Evolutionary conservation across 768 basidiomycete species (phyloP).

Genomic region (Gloeostereum incarnatum): DNA sequence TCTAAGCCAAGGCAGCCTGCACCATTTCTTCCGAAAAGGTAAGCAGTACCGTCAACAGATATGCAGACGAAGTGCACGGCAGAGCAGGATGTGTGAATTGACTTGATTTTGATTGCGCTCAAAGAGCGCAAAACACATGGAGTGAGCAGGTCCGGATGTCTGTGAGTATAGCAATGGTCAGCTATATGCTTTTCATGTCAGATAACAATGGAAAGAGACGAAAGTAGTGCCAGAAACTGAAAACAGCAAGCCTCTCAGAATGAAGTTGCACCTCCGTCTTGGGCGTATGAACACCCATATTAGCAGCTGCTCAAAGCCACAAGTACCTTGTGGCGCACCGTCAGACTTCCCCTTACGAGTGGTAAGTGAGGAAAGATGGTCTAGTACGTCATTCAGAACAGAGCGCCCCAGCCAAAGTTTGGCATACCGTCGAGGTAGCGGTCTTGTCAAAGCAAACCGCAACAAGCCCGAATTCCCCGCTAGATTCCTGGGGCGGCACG

Average conservation of each 20-base stretch:
- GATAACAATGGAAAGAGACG: no score
- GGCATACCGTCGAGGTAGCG: no score
- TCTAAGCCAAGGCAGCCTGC: constrained; percentile 60
- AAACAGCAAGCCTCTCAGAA: no score
- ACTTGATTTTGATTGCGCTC: constrained; percentile 64
- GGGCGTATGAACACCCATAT: no score
- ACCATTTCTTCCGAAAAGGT: constrained; percentile 85
- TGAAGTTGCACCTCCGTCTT: no score
- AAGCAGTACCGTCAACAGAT: constrained; percentile 71
- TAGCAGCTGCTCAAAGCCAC: no score
- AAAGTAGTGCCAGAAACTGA: no score
- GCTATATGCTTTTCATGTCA: no score
- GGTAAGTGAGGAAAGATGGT: background rate
- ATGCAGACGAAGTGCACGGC: constrained; percentile 72
- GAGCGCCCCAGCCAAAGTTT: constrained; percentile 2
- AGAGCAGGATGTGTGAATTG: constrained; percentile 68
- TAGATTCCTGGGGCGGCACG: no score
- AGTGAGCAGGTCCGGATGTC: constrained; percentile 74
- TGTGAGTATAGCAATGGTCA: constrained; percentile 10
- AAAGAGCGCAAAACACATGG: constrained; percentile 88
- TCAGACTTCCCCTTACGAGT: background rate
- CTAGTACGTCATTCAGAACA: background rate
- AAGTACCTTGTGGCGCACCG: no score
- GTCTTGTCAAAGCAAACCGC: no score
- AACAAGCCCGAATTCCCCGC: no score